Evolutionary conservation across 2,329 filamentous ascomycete genomes (phyloP).

Genomic region (Diaporthe batatas): DNA sequence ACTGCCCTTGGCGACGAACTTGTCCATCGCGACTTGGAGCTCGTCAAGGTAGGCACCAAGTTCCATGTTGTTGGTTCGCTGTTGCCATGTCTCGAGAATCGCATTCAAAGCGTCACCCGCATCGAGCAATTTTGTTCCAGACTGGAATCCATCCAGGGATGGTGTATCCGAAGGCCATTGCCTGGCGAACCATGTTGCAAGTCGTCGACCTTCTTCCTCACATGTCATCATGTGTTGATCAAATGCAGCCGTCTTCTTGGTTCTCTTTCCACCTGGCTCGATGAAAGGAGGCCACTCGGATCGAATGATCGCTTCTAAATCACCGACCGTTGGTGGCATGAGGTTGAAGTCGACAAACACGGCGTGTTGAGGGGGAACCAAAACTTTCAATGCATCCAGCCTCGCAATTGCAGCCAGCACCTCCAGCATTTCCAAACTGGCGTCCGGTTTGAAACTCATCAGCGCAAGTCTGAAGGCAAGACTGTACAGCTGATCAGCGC

Average conservation of each 20-base stretch:
- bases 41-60: slow-evolving; percentile 58
- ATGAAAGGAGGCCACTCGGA: background rate
- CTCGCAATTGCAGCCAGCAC: slow-evolving; percentile 15
- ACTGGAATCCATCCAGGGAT: slow-evolving; percentile 46
- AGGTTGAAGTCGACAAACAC: slow-evolving; percentile 32
- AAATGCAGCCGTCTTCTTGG: rapidly evolving
- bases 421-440: slow-evolving; percentile 1
- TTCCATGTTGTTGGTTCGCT: slow-evolving; percentile 62
- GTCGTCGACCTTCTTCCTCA: slow-evolving; percentile 13
- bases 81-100: slow-evolving; percentile 61
- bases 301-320: background rate
- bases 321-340: background rate
- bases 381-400: slow-evolving; percentile 9
- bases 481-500: background rate
- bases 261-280: background rate
- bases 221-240: slow-evolving; percentile 5
- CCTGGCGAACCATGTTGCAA: slow-evolving; percentile 57
- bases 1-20: background rate
- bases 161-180: slow-evolving; percentile 61
- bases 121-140: slow-evolving; percentile 52
- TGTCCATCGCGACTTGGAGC: slow-evolving; percentile 58
- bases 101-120: slow-evolving; percentile 53
- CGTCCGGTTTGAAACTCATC: slow-evolving; percentile 10
- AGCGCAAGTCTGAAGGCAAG: slow-evolving; percentile 27
- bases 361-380: slow-evolving; percentile 13